Evolutionary conservation across 2,329 filamentous ascomycete species (phyloP).

Genomic region (Exophiala dermatitidis): DNA sequence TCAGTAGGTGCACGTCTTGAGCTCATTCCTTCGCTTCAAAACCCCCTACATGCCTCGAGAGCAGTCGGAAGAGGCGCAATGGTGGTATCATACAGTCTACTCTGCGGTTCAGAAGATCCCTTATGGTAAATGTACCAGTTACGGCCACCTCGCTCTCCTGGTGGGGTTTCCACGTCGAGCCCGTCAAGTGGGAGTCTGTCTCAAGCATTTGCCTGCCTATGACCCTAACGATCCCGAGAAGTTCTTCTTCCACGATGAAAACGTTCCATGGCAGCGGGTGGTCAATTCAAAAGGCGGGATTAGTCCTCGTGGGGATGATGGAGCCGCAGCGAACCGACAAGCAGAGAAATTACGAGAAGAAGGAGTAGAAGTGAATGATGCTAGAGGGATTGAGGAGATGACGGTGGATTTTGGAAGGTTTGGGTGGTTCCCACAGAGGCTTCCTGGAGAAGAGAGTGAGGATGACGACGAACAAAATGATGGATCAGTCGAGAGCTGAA

Average conservation of each 20-base stretch:
- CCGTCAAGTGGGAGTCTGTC: slow-evolving; percentile 80
- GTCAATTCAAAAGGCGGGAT: slow-evolving; percentile 82
- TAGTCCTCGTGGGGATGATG: slow-evolving; percentile 54
- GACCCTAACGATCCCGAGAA: slow-evolving; percentile 41
- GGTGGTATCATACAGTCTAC: slow-evolving; percentile 61
- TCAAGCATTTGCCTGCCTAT: slow-evolving; percentile 68
- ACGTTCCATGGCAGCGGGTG: slow-evolving; percentile 91
- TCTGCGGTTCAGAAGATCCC: slow-evolving; percentile 80
- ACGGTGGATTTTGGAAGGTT: slow-evolving; percentile 38
- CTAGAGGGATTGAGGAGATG: slow-evolving; percentile 39
- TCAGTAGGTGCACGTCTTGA: neutral
- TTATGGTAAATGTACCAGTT: slow-evolving; percentile 72
- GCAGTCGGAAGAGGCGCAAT: slow-evolving; percentile 41
- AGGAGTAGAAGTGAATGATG: slow-evolving; percentile 37
- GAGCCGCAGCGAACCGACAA: slow-evolving; percentile 35
- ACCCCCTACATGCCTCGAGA: slow-evolving; percentile 35
- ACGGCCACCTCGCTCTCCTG: slow-evolving; percentile 63
- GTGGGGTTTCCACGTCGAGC: slow-evolving; percentile 60
- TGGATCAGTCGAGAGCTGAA: neutral
- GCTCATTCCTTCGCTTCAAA: neutral
- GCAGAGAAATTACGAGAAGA: slow-evolving; percentile 37
- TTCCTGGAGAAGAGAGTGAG: slow-evolving; percentile 40
- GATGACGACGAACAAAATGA: slow-evolving; percentile 5
- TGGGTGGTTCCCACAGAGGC: slow-evolving; percentile 45
- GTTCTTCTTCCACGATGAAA: slow-evolving; percentile 60